Base-by-base conservation (phyloP, 306 rosid species). In the Malus fusca region DNA sequence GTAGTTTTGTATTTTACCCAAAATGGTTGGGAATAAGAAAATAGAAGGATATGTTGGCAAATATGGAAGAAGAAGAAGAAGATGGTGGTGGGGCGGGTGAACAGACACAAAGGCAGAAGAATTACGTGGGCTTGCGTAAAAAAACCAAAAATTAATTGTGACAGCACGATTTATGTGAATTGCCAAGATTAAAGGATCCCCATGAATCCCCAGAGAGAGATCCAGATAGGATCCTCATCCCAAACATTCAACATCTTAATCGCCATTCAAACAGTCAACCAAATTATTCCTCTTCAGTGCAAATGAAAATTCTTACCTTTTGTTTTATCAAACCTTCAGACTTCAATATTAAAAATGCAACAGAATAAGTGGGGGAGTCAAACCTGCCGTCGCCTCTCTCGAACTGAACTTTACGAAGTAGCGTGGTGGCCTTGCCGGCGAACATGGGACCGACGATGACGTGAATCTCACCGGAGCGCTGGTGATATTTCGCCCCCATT, bases 381-480 rank as follows among this genome's bases (percentile, higher is more conserved):
- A 71, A 90, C 99, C 97, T 95, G 87, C 97, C 97, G 68, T 80
- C 83, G 78, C 62, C 53, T 71, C 85, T 81, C 87, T 89, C 92
- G 3, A 84, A 87, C 63, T 92, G 96, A 81, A 95, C 82, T 67
- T 92, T 89, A 0, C 87, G 91, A 66, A 95, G 94, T 73, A 95
- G 99, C 1, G 92, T 75, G 66, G 97, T 89, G 21, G 97, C 87
- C 75, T 95, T 92, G 31, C 99, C 97, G 31, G 97, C 96, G 76
- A 92, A 95, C 97, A 95, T 92, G 33, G 99, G 97, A 8, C 99
- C 97, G 60, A 92, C 84, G 33, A 95, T 84, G 59, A 92, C 96
- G 78, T 95, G 97, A 83, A 92, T 82, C 85, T 95, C 92, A 46
- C 97, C 97, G 11, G 92, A 68, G 5, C 75, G 31, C n/a, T 86